A percentile compares a stretch with the other conserved stretches of the same genome.
These are phyloP conservation scores for Ophiostoma tasmaniense DNA, from an alignment of 2,329 filamentous ascomycete species.

Conservation along the genomic window DNA sequence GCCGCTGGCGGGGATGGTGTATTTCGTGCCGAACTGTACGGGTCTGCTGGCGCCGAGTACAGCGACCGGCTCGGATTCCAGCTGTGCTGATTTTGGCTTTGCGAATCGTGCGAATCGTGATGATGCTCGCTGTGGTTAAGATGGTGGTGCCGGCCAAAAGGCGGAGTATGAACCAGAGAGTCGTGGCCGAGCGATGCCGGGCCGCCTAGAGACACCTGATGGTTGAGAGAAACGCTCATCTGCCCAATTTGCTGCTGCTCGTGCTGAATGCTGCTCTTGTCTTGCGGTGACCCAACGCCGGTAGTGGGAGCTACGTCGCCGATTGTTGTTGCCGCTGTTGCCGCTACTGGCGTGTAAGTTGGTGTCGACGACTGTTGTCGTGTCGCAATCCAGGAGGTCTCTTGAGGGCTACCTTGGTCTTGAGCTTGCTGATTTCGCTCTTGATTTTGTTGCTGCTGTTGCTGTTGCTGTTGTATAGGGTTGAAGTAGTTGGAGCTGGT, in stretches of 20 bases:
- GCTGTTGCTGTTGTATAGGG: conserved; percentile 9
- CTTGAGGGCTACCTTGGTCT: neutral
- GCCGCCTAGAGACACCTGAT: conserved; percentile 18
- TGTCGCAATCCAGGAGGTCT: neutral
- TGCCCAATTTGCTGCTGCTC: conserved; percentile 12
- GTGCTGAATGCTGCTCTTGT: conserved; percentile 7
- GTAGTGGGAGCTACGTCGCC: neutral
- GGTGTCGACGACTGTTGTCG: neutral
- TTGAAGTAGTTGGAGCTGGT: conserved; percentile 14
- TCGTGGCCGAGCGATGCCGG: conserved; percentile 17
- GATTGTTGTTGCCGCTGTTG: neutral
- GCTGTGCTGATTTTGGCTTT: neutral
- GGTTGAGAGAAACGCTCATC: conserved; percentile 18
- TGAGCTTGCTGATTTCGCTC: neutral
- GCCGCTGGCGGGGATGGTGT: conserved; percentile 13
- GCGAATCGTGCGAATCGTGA: neutral
- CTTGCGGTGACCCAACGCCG: neutral
- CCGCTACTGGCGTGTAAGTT: neutral
- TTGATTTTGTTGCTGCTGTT: conserved; percentile 9
- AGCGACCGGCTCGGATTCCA: conserved; percentile 16
- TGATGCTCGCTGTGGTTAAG: neutral
- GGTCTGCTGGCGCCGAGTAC: conserved; percentile 4
- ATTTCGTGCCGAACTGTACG: conserved; percentile 12
- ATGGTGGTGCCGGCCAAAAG: neutral
- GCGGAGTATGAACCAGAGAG: neutral